Evolutionary conservation across 2,329 filamentous ascomycete species (phyloP).

Genomic region (Colletotrichum chrysophilum): DNA sequence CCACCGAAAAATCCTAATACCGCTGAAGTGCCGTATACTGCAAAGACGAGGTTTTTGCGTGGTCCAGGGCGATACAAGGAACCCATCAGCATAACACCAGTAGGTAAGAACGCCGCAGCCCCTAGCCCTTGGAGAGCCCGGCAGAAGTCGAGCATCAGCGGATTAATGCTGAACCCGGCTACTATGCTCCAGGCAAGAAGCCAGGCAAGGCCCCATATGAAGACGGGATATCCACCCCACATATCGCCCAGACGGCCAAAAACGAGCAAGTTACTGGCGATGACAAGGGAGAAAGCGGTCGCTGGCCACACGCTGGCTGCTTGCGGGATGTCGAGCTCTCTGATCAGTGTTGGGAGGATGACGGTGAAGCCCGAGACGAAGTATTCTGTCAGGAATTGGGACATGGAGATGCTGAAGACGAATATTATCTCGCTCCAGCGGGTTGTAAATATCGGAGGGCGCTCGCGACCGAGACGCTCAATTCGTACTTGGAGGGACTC

Average conservation of each 20-base stretch:
- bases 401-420: slow-evolving; percentile 1
- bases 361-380: neutral
- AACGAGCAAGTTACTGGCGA: neutral
- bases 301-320: neutral
- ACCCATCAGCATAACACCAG: neutral
- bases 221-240: neutral
- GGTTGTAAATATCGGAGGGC: neutral
- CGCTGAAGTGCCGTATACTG: neutral
- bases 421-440: neutral
- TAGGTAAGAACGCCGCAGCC: neutral
- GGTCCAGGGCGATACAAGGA: neutral
- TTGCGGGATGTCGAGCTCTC: neutral
- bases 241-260: neutral
- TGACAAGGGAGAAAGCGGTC: neutral
- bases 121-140: neutral
- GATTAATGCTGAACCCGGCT: neutral
- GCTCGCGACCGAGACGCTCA: neutral
- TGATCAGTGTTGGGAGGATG: neutral
- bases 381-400: neutral
- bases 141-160: neutral
- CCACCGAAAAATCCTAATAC: neutral
- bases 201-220: neutral
- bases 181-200: neutral
- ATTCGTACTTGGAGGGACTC: neutral
- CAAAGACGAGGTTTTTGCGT: neutral